Percentiles rank a stretch among this genome's conserved stretches.
Conservation (phyloP, 495 filamentous ascomycete species). For the Talaromyces borbonicus region DNA sequence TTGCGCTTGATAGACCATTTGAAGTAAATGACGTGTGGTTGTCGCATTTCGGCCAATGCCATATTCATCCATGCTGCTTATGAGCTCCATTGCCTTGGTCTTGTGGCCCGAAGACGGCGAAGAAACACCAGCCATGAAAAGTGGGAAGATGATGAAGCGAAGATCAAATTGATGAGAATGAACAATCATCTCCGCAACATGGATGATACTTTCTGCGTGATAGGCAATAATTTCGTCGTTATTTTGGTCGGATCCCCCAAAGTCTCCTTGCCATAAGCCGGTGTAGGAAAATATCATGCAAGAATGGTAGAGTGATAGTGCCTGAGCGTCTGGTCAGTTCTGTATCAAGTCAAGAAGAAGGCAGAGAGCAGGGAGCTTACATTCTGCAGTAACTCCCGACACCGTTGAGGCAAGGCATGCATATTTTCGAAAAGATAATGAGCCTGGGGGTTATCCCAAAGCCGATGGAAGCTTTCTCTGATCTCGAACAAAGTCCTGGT, state of each 20-base stretch:
- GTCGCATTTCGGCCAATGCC: slow-evolving; percentile 41
- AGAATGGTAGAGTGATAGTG: slow-evolving; percentile 38
- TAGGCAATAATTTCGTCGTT: slow-evolving; percentile 31
- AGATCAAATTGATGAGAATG: slow-evolving; percentile 24
- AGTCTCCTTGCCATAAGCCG: slow-evolving; percentile 40
- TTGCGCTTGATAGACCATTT: slow-evolving; percentile 41
- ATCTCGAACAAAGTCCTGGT: slow-evolving; percentile 20
- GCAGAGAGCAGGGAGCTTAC: slow-evolving; percentile 21
- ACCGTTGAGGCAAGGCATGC: slow-evolving; percentile 28
- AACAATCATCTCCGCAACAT: slow-evolving; percentile 26
- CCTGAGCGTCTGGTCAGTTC: slow-evolving; percentile 18
- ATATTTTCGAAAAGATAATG: slow-evolving; percentile 26
- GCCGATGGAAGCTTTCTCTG: slow-evolving; percentile 26
- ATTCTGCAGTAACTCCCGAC: slow-evolving; percentile 36
- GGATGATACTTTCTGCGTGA: slow-evolving; percentile 36
- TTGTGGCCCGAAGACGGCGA: slow-evolving; percentile 32
- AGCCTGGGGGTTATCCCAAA: slow-evolving; percentile 34
- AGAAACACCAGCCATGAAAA: slow-evolving; percentile 47
- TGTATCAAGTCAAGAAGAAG: background rate
- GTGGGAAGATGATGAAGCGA: slow-evolving; percentile 43
- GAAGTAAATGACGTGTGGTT: slow-evolving; percentile 38
- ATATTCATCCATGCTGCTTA: slow-evolving; percentile 38
- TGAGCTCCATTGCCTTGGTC: slow-evolving; percentile 38
- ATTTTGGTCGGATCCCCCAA: slow-evolving; percentile 20
- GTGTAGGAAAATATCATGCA: slow-evolving; percentile 41